Percentiles rank a stretch among this genome's conserved stretches.
Evolutionary conservation across 768 basidiomycete genomes (phyloP).

Genomic region (Leccinum sublutescens): DNA sequence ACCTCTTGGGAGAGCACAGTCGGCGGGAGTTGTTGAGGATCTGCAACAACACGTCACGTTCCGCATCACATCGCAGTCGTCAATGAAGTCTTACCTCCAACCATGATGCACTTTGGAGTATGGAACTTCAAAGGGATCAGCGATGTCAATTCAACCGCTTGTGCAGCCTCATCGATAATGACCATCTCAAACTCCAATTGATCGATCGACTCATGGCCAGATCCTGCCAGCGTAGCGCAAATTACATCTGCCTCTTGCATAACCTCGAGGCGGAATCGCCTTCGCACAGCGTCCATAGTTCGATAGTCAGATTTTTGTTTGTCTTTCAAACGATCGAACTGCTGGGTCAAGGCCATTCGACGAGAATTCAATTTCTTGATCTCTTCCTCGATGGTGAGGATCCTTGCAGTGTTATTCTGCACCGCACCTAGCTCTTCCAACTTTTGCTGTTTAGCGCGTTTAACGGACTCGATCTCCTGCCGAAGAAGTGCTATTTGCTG

Average conservation of each 20-base stretch:
- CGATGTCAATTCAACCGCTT: constrained; percentile 92
- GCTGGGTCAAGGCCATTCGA: constrained; percentile 60
- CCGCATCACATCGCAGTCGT: background rate
- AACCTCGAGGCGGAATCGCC: constrained; percentile 73
- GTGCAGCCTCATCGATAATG: constrained; percentile 97
- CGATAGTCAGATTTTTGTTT: constrained; percentile 78
- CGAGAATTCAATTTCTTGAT: constrained; percentile 63
- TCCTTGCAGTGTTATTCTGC: constrained; percentile 56
- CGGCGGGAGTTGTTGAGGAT: constrained; percentile 94
- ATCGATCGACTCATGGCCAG: constrained; percentile 85
- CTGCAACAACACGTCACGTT: constrained; percentile 32
- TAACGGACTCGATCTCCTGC: constrained; percentile 68
- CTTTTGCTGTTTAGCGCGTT: constrained; percentile 57
- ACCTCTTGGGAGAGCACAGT: constrained; percentile 74
- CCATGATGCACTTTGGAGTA: constrained; percentile 83
- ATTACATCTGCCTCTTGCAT: constrained; percentile 89
- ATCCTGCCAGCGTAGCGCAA: constrained; percentile 89
- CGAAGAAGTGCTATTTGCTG: constrained; percentile 60
- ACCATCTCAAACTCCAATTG: constrained; percentile 90
- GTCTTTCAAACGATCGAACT: constrained; percentile 77
- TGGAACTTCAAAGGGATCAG: constrained; percentile 92
- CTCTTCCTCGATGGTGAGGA: constrained; percentile 64
- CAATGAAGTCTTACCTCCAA: constrained; percentile 59
- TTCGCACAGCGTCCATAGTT: constrained; percentile 76
- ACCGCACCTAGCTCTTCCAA: constrained; percentile 54